phyloP scores from a whole-genome alignment of 2,329 filamentous ascomycete species.

The Coleophoma cylindrospora region DNA sequence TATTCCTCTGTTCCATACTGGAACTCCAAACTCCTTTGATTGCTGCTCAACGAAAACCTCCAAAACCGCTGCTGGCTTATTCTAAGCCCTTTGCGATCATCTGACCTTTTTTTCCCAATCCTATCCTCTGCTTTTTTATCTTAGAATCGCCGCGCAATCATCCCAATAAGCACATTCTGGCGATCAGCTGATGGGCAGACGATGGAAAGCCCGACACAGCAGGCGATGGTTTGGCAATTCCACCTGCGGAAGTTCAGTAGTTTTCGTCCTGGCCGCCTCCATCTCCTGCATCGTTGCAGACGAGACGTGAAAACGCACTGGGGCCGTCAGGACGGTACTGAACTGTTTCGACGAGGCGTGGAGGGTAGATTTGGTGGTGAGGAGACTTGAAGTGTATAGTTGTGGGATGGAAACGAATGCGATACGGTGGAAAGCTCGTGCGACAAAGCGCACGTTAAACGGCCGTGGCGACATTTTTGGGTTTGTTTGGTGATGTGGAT shows the following conservation, averaged over 20 bases:
- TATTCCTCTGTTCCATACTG: no score
- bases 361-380: not conserved
- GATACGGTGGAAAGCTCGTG: not conserved
- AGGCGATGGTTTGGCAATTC: not conserved
- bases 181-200: no score
- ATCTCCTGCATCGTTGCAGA: not conserved
- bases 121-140: no score
- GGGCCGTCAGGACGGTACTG: no score
- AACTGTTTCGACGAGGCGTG: not conserved
- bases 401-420: not conserved
- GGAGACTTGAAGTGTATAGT: not conserved
- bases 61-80: no score
- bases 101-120: no score
- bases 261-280: not conserved
- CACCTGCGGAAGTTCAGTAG: not conserved
- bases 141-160: no score
- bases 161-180: no score
- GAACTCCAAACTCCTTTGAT: no score
- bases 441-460: not conserved
- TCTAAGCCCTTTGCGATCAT: no score
- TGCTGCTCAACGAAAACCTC: no score
- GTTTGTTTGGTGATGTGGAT: not conserved
- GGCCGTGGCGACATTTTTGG: not conserved
- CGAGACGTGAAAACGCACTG: not conserved
- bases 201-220: not conserved